phyloP scores from a whole-genome alignment of 768 basidiomycete species.

The Cystobasidium tubakii region DNA sequence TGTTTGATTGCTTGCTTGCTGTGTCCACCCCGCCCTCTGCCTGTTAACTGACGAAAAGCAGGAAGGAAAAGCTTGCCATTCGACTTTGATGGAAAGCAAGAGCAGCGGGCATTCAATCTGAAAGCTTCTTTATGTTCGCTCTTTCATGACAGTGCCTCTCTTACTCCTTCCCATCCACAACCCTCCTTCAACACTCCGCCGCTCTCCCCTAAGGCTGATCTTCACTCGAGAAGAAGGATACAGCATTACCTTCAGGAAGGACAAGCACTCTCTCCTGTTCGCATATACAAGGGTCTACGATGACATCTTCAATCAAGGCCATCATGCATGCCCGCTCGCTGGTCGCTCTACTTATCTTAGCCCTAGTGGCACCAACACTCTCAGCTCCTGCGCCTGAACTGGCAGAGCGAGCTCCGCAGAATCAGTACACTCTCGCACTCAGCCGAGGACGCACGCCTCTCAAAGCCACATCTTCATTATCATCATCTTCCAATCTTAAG shows the following conservation, averaged over 20 bases:
- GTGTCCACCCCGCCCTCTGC: neutral
- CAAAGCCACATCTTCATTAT: neutral
- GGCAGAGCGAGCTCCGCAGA: too few relatives aligned
- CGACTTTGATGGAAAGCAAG: neutral
- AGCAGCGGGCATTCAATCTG: neutral
- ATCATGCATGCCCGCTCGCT: conserved; percentile 4
- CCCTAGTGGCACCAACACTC: neutral
- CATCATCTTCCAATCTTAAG: neutral
- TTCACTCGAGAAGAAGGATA: neutral
- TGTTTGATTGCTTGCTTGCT: too few relatives aligned
- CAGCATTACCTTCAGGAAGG: neutral
- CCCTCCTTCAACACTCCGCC: neutral
- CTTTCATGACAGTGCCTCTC: neutral
- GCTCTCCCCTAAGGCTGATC: neutral
- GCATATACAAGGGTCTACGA: too few relatives aligned
- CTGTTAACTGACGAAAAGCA: neutral
- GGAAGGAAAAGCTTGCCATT: neutral
- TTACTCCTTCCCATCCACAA: conserved; percentile 4
- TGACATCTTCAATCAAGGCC: neutral
- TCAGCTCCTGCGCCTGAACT: conserved; percentile 1
- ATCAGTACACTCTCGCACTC: neutral
- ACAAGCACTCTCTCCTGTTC: too few relatives aligned
- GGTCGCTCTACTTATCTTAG: neutral
- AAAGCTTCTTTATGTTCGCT: neutral
- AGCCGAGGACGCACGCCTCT: neutral